Evolutionary conservation across 164 flowering plant species (phyloP), one percentile per base, ranked within the genome.

Genomic region (Stephania yunnanensis): DNA sequence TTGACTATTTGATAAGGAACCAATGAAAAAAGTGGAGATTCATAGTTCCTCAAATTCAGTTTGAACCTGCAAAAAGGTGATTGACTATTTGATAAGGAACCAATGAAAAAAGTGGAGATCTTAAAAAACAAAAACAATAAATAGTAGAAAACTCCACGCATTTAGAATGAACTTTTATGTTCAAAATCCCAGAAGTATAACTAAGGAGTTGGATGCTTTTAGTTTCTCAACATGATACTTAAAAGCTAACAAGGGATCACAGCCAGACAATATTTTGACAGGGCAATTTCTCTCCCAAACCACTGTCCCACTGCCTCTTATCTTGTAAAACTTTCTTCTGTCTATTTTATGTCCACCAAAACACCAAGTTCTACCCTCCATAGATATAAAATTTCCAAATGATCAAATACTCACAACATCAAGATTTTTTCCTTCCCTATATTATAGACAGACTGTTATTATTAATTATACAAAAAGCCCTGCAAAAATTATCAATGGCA

Each of bases 1-100:
- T n/a, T 10, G 36, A 29, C 11, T 58, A 30, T 25, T 52, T 52
- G 66, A 65, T 44, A 77, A 46, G 48, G 10, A 17, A 5, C 44
- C 36, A 12, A 29, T 10, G 2, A 22, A 52, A 7, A 50, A 1
- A 50, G 44, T 71, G 30, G 9, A 29, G 36, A 29, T n/a, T n/a
- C 97, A 94, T 29, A 79, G 88, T 74, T 90, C 95, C 80, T 94
- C 95, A 89, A 92, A 94, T 68, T 96, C 99, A 81, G 87, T 63
- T 65, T 66, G 84, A 81, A 89, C 90, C 99, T 96, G 85, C 73
- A 67, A 80, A 11, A 72, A 74, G 64, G 29, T 71, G 82, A 20
- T n/a, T 10, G 36, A 29, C 11, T 58, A 30, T 25, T 52, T 52
- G 66, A 65, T 44, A 77, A 46, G 48, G 10, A 17, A 5, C 44